A percentile compares a stretch with the other conserved stretches of the same genome.
phyloP scores from a whole-genome alignment of 177 flowering plant genomes.

The Telopea speciosissima region DNA sequence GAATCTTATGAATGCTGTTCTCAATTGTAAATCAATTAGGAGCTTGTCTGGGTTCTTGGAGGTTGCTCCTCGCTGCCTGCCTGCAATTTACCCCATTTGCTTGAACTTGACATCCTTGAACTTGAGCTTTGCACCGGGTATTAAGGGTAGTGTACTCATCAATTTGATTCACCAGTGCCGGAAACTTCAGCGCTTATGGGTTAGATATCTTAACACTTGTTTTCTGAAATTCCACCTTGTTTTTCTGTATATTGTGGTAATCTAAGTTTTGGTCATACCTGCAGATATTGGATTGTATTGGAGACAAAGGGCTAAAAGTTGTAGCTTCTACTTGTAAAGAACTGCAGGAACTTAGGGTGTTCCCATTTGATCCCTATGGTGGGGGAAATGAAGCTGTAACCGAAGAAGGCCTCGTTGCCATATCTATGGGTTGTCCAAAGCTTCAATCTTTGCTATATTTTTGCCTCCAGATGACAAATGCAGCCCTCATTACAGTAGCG shows the following conservation, averaged over 20 bases:
- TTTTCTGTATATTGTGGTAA: background rate
- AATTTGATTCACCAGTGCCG: conserved; percentile 53
- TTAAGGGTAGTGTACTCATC: conserved; percentile 45
- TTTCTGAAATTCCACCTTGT: background rate
- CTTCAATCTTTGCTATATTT: conserved; percentile 73
- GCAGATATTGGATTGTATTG: conserved; percentile 83
- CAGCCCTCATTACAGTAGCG: conserved; percentile 80
- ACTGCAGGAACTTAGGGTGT: conserved; percentile 79
- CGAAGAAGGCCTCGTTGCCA: conserved; percentile 72
- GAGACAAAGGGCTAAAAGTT: conserved; percentile 71
- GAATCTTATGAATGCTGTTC: conserved; percentile 32
- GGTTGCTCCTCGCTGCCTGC: conserved; percentile 46
- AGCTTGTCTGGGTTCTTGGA: conserved; percentile 88
- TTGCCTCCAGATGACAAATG: conserved; percentile 90
- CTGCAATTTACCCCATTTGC: conserved; percentile 60
- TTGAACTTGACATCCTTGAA: conserved; percentile 59
- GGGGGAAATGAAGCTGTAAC: conserved; percentile 53
- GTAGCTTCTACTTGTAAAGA: conserved; percentile 80
- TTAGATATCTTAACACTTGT: conserved; percentile 8
- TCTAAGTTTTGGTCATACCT: background rate
- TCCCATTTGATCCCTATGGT: conserved; percentile 65
- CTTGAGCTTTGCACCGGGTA: conserved; percentile 65
- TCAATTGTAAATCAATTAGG: conserved; percentile 46
- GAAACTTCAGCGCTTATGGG: conserved; percentile 85
- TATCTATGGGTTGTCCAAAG: conserved; percentile 80